A percentile compares a stretch with the other conserved stretches of the same genome.
phyloP scores from a whole-genome alignment of 129 eudicot species.

The Pittosporum tobira region DNA sequence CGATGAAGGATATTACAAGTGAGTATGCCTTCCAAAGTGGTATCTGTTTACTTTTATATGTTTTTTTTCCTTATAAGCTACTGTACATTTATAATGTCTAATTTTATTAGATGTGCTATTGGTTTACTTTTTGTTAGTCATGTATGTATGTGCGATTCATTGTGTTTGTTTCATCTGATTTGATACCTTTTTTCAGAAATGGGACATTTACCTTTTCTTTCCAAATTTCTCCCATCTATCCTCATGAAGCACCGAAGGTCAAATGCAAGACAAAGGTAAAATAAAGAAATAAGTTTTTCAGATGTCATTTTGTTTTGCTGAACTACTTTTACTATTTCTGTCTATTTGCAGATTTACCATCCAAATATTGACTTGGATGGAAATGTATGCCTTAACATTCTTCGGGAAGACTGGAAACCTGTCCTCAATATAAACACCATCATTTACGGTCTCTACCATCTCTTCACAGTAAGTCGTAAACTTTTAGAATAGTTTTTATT shows the following conservation, averaged over 20 bases:
- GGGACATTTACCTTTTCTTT: slow-evolving; percentile 47
- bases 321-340: background rate
- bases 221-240: slow-evolving; percentile 41
- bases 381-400: slow-evolving; percentile 51
- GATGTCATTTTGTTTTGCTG: too few species aligned
- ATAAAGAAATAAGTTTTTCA: background rate
- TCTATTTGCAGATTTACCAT: slow-evolving; percentile 46
- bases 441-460: slow-evolving; percentile 58
- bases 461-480: slow-evolving; percentile 43
- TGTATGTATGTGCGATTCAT: too few species aligned
- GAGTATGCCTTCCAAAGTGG: slow-evolving; percentile 3
- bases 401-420: slow-evolving; percentile 76
- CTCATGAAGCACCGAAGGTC: slow-evolving; percentile 69
- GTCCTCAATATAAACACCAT: slow-evolving; percentile 54
- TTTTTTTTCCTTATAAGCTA: too few species aligned
- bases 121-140: background rate
- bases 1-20: slow-evolving; percentile 30
- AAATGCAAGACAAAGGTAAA: slow-evolving; percentile 67
- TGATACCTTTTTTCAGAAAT: slow-evolving; percentile 30
- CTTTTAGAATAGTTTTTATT: too few species aligned
- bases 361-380: slow-evolving; percentile 77
- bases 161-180: background rate
- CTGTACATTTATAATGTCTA: too few species aligned
- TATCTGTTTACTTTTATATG: slow-evolving; percentile 1
- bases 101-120: background rate